Evolutionary conservation across 2,329 filamentous ascomycete species (phyloP), one percentile per base, ranked within the genome.

Genomic region (Pseudogymnoascus sp.): DNA sequence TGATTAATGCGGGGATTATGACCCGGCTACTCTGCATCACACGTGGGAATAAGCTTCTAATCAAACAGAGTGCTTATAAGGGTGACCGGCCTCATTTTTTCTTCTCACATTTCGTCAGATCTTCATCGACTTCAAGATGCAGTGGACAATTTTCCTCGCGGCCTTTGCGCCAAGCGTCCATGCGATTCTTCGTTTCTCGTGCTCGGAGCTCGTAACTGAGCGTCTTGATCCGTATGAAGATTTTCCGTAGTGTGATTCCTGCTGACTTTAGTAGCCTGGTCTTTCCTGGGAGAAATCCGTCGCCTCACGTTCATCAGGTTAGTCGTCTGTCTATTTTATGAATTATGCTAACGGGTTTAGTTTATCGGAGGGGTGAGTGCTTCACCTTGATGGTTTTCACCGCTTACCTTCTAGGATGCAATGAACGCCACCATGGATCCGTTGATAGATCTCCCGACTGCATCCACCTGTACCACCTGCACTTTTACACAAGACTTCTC

Each of bases 341-440:
- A 29, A 49, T 49, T 11, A 16, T 49, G 23, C 43, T 49, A 29
- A 49, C 23, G 8, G 7, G 23, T 11, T 49, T 49, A 49, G 43
- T 49, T 49, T 49, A 49, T 49, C 23, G 43, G 43, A 29, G 43
- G 43, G 8, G 43, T 49, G 8, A 29, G 43, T 49, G 23, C 14
- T 6, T 49, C 14, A 8, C 14, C 38, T 7, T 6, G 14, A 21
- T 33, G 14, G 52, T 35, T 21, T 31, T 35, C 21, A 31, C 37
- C 14, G 31, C 21, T 64, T 29, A 64, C 19, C n/a, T 37, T 19
- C 2, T 14, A 65, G 59, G 75, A 77, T 65, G 72, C 75, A 2
- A 77, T 78, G 72, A 76, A 77, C 63, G 64, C 71, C 3, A 72
- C 72, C 19, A 78, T 78, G 75, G 68, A 72, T 55, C 66, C 69